Conservation (phyloP, 129 eudicot species). For the Logfia minima region DNA sequence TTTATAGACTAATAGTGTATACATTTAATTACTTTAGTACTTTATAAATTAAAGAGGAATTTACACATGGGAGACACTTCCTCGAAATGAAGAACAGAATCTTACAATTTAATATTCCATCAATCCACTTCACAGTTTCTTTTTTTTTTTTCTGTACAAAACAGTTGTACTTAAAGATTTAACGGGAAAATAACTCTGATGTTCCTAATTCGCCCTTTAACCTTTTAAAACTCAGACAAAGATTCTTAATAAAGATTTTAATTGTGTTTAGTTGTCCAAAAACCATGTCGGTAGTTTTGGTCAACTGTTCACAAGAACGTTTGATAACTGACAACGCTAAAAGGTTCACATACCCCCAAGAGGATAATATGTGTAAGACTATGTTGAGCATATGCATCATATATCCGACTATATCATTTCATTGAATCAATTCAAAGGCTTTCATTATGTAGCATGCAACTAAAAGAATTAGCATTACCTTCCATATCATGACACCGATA, state of each 20-base stretch:
- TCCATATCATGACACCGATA: conserved; percentile 90
- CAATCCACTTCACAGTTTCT: conserved; percentile 13
- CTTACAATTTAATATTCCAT: conserved; percentile 30
- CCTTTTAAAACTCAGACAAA: conserved; percentile 6
- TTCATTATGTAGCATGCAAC: neutral
- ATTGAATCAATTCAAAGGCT: neutral
- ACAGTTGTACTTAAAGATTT: neutral
- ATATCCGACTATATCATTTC: no score
- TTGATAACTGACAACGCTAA: no score
- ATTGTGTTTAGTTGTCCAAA: conserved; percentile 11
- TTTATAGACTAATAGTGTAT: neutral
- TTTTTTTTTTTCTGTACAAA: neutral
- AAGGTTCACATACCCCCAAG: no score
- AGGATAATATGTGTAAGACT: no score
- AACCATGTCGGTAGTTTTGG: neutral
- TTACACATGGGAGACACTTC: conserved; percentile 40
- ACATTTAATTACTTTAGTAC: conserved; percentile 11
- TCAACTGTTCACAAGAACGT: no score
- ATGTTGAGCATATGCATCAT: no score
- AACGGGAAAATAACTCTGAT: neutral
- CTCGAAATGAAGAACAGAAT: conserved; percentile 38
- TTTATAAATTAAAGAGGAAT: conserved; percentile 17
- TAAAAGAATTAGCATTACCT: conserved; percentile 43
- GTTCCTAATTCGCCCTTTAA: neutral
- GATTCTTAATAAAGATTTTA: neutral